Conservation (phyloP, 2,329 filamentous ascomycete species). For the Aspergillus caelatus region DNA sequence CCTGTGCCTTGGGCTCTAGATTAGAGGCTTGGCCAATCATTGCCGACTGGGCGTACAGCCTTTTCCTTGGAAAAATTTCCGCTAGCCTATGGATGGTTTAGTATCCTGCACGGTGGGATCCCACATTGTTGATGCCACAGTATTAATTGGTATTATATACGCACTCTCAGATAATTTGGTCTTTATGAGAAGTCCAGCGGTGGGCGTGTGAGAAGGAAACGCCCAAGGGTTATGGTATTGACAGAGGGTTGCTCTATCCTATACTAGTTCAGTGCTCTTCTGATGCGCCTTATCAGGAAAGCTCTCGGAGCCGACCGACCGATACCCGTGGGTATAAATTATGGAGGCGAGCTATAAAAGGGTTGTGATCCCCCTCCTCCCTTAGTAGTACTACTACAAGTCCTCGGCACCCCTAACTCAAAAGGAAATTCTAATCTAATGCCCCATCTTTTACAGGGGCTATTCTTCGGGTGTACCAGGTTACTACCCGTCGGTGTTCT, state of each 20-base stretch:
- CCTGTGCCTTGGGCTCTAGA: slow-evolving; percentile 17
- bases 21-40: slow-evolving; percentile 22
- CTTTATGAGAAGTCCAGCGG: background rate
- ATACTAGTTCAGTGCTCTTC: background rate
- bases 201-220: background rate
- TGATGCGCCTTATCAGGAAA: background rate
- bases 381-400: background rate
- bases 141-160: slow-evolving; percentile 1
- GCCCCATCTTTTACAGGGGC: slow-evolving; percentile 5
- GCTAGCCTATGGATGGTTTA: slow-evolving; percentile 19
- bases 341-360: slow-evolving; percentile 2
- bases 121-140: slow-evolving; percentile 16
- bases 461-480: slow-evolving; percentile 5
- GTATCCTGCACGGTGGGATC: slow-evolving; percentile 19
- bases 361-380: background rate
- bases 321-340: background rate
- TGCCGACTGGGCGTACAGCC: slow-evolving; percentile 4
- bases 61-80: slow-evolving; percentile 16
- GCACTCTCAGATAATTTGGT: background rate
- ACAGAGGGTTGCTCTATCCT: background rate
- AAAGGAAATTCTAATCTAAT: slow-evolving; percentile 2
- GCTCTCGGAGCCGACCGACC: background rate
- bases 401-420: slow-evolving; percentile 2
- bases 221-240: background rate
- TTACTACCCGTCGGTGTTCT: slow-evolving; percentile 2